Evolutionary conservation across 2,329 filamentous ascomycete genomes (phyloP).

Genomic region (Pseudogymnoascus sp.): DNA sequence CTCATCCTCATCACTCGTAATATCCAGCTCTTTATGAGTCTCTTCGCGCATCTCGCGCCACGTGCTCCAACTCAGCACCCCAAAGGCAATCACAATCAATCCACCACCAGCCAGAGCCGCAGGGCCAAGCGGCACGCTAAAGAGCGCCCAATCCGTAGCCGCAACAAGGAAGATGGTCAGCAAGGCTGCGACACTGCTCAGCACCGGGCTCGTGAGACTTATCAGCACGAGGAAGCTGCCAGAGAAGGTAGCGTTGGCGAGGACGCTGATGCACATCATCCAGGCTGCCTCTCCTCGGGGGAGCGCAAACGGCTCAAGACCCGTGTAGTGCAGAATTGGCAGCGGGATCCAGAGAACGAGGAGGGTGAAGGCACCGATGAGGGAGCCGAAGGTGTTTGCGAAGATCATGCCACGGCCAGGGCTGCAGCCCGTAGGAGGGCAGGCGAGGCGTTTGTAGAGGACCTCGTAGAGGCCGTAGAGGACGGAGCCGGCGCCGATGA

Average conservation of each 20-base stretch:
- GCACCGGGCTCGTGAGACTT: constrained; percentile 81
- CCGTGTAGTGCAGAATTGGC: constrained; percentile 70
- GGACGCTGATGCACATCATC: constrained; percentile 71
- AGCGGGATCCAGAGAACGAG: constrained; percentile 86
- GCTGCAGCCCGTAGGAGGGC: constrained; percentile 70
- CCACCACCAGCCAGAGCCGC: constrained; percentile 76
- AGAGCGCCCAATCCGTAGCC: constrained; percentile 80
- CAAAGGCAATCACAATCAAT: constrained; percentile 81
- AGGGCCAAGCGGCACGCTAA: constrained; percentile 64
- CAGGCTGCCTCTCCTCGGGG: constrained; percentile 71
- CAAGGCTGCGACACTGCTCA: constrained; percentile 85
- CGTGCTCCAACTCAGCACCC: constrained; percentile 82
- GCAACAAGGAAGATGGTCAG: constrained; percentile 97
- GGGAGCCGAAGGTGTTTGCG: constrained; percentile 81
- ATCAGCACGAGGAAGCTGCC: constrained; percentile 91
- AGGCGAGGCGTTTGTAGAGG: constrained; percentile 87
- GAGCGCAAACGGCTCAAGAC: constrained; percentile 75
- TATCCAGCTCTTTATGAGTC: constrained; percentile 44
- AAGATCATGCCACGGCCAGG: constrained; percentile 91
- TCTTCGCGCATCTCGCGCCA: constrained; percentile 91
- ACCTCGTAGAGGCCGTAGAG: constrained; percentile 97
- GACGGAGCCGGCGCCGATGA: constrained; percentile 85
- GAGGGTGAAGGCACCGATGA: constrained; percentile 83
- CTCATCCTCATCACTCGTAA: constrained; percentile 35
- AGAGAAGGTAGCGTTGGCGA: constrained; percentile 86